Base-by-base conservation (phyloP, 805 yeast genomes). In the Nakazawaea sp. region DNA sequence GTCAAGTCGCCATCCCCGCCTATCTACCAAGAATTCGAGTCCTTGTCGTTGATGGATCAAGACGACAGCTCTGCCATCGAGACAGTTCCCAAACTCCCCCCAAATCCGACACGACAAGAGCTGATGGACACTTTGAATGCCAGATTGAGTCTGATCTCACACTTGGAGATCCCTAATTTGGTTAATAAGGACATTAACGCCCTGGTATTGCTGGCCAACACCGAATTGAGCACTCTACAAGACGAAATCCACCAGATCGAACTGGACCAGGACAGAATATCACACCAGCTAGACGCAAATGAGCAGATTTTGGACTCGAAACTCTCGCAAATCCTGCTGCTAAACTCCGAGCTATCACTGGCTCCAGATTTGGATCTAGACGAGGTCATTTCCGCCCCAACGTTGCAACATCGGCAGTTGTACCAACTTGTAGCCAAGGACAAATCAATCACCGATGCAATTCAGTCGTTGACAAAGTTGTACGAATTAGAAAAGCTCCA, bases 371-470 rank as follows among this genome's bases (percentile, higher is more conserved):
- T 60, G 5, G 56, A 66, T 25, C 51, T 70, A 2, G 76, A 68
- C 38, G 64, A 66, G 9, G 45, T 68, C 3, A 58, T 76, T 1
- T 58, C 63, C 25, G 74, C 78, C 0, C 78, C 72, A 38, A 70
- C 76, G 1, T 60, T 64, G 0, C 78, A 70, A 1, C 65, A 70
- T 38, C 68, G 72, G 40, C 95, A 85, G 52, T 53, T 81, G 11
- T 80, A 82, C 50, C 71, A 71, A 16, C 59, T 81, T 1, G 73
- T 75, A 1, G 70, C 88, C 15, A 79, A 75, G 27, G 84, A 82
- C 36, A 67, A 70, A 42, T 84, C 95, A 1, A 68, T 79, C n/a
- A 71, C 72, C 21, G 96, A 89, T 51, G 65, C 89, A 1, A 61
- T 76, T 5, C 9, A 15, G 5, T 11, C 12, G 30, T n/a, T 39